A percentile compares a stretch with the other conserved stretches of the same genome.
phyloP scores from a whole-genome alignment of 2,329 filamentous ascomycete genomes.

The Periconia macrospinosa region DNA sequence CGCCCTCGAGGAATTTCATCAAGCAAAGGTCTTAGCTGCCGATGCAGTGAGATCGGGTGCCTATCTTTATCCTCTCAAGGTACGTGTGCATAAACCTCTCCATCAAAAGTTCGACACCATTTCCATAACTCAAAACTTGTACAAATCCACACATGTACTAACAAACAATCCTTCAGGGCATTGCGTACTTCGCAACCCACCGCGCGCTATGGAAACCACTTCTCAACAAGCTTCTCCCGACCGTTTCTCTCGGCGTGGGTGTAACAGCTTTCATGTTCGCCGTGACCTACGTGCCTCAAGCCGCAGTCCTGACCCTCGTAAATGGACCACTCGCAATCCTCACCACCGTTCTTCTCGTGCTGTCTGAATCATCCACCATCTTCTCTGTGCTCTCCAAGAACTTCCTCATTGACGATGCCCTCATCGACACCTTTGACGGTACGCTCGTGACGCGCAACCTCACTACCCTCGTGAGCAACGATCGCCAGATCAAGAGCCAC shows the following conservation, averaged over 20 bases:
- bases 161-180: slow-evolving; percentile 51
- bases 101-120: not conserved
- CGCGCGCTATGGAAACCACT: slow-evolving; percentile 63
- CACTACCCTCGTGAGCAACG: slow-evolving; percentile 68
- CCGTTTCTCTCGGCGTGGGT: slow-evolving; percentile 68
- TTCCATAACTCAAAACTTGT: too few relatives aligned
- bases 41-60: slow-evolving; percentile 75
- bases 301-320: slow-evolving; percentile 78
- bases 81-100: slow-evolving; percentile 26
- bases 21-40: slow-evolving; percentile 63
- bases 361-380: slow-evolving; percentile 53
- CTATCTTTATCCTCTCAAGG: slow-evolving; percentile 84
- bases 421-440: slow-evolving; percentile 89
- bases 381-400: slow-evolving; percentile 62
- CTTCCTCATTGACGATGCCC: slow-evolving; percentile 77
- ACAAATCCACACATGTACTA: too few relatives aligned
- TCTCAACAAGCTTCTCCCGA: slow-evolving; percentile 59
- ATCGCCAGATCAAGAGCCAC: slow-evolving; percentile 68
- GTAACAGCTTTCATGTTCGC: slow-evolving; percentile 83
- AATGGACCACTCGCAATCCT: slow-evolving; percentile 81
- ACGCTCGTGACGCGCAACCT: slow-evolving; percentile 58
- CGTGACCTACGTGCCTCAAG: slow-evolving; percentile 83
- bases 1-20: slow-evolving; percentile 69
- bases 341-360: slow-evolving; percentile 68
- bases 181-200: slow-evolving; percentile 62